Base-by-base conservation (phyloP, 805 yeast species). In the Hanseniaspora guilliermondii region DNA sequence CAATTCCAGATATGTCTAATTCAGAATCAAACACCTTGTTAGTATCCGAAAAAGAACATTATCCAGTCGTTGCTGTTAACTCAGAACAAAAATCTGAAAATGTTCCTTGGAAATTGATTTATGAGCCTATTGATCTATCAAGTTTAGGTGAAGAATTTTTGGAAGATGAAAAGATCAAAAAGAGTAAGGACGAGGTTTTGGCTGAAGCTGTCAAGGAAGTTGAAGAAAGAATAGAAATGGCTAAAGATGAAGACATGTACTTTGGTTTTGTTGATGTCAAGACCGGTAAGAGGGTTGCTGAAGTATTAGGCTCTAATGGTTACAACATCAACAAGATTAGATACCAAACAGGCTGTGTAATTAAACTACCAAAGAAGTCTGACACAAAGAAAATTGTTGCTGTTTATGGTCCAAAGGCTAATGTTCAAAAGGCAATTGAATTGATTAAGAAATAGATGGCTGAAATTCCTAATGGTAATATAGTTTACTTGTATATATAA, bases 281-380 rank as follows among this genome's bases (percentile, higher is more conserved):
- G 41, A 73, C 77, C 56, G 68, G 79, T 14, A 63, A 68, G 27
- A 64, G 65, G 45, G 83, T 84, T 66, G 76, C 83, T 56, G 77
- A 74, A 64, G 72, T 87, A 53, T 77, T 87, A 58, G 96, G 96
- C 8, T 80, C 87, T 16, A 82, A 78, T 60, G 96, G 96, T 47
- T 68, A 80, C 36, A 79, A 77, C 58, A 73, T 87, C 63, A 79
- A 76, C 61, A 69, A 70, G 59, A 74, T 86, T 56, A 80, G 93
- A 70, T 70, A 71, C 27, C 70, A 74, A 56, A 72, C 84, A 21
- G 78, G 77, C 19, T 73, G 83, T 38, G 73, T 77, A 56, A 76
- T 85, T 58, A 72, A 74, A 49, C 79, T 85, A 53, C 94, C 93
- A 60, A 78, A 79, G 66, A 69, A 70, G 46, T 67, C 66, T 47